Base-by-base conservation (phyloP, 495 filamentous ascomycete genomes). In the Sordaria brevicollis region DNA sequence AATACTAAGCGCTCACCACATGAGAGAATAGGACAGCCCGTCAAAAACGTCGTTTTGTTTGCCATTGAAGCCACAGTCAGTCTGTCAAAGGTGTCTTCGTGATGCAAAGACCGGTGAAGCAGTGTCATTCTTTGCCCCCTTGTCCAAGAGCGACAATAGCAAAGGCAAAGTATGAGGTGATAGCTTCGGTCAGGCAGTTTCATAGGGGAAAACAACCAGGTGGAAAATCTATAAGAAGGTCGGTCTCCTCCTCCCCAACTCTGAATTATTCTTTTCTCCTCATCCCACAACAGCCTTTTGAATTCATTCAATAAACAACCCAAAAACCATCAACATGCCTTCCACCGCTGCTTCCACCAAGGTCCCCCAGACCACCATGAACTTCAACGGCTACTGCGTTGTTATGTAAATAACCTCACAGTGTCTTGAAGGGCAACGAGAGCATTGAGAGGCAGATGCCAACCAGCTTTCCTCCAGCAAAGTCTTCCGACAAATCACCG, bases 251-350 rank as follows among this genome's bases (percentile, higher is more conserved):
- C 17, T 66, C 31, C 49, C 68, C 33, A 49, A 70, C 21, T 34
- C 69, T 17, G 29, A 35, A 34, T 68, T 66, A 72, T 68, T 62
- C 72, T 67, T 72, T 68, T 65, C 65, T 71, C 72, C 67, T 69
- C 74, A 74, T 41, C 74, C 67, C 69, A 66, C 69, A 66, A 71
- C 65, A 49, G 34, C 39, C 57, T 69, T 65, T 39, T 41, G 62
- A 68, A 72, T 69, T 65, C 67, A 65, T 65, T 57, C 69, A 69
- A 65, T 37, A 70, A 71, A 71, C 66, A 67, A 73, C 41, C 35
- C 68, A 65, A 68, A n/a, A 75, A 68, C 76, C 38, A 72, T 74
- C 78, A 80, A 80, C 66, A 79, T 79, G 78, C 77, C 76, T 77
- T 77, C 78, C 74, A 74, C 72, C 74, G 70, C 73, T 65, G 68